Percentiles rank a stretch among this genome's conserved stretches.
Evolutionary conservation across 1,139 yeast species (phyloP).

Genomic region (Eremothecium coryli): DNA sequence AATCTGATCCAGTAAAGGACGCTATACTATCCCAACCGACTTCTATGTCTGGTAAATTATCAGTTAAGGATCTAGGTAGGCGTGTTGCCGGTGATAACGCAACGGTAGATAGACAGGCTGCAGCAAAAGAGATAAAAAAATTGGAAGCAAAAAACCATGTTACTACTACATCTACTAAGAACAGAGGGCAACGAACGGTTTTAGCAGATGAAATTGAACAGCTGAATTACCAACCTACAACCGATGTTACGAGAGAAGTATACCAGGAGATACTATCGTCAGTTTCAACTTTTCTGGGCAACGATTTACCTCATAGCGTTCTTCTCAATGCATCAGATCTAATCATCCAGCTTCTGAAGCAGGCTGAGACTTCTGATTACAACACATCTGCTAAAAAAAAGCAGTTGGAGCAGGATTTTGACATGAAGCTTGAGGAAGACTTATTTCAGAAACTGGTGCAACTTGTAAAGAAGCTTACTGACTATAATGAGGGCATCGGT

Average conservation of each 20-base stretch:
- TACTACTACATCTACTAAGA: slow-evolving; percentile 4
- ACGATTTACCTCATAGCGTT: slow-evolving; percentile 50
- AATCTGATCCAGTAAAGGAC: slow-evolving; percentile 35
- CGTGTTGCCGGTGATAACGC: slow-evolving; percentile 12
- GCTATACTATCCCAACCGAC: slow-evolving; percentile 54
- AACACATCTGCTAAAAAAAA: slow-evolving; percentile 30
- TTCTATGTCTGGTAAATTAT: slow-evolving; percentile 58
- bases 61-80: slow-evolving; percentile 60
- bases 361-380: slow-evolving; percentile 31
- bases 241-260: slow-evolving; percentile 35
- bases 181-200: slow-evolving; percentile 4
- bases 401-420: slow-evolving; percentile 42
- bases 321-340: slow-evolving; percentile 55
- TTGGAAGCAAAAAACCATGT: slow-evolving; percentile 16
- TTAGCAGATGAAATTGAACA: slow-evolving; percentile 31
- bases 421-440: slow-evolving; percentile 35
- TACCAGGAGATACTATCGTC: slow-evolving; percentile 43
- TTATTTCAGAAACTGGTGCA: slow-evolving; percentile 46
- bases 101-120: slow-evolving; percentile 1
- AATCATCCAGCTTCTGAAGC: slow-evolving; percentile 48
- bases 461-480: slow-evolving; percentile 49
- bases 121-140: slow-evolving; percentile 18
- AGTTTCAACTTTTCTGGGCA: slow-evolving; percentile 40
- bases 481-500: slow-evolving; percentile 28
- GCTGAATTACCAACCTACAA: slow-evolving; percentile 44